Percentiles rank a stretch among this genome's conserved stretches.
These are phyloP conservation scores for Collybiopsis confluens DNA, from an alignment of 768 basidiomycete genomes.

Conservation along the genomic window DNA sequence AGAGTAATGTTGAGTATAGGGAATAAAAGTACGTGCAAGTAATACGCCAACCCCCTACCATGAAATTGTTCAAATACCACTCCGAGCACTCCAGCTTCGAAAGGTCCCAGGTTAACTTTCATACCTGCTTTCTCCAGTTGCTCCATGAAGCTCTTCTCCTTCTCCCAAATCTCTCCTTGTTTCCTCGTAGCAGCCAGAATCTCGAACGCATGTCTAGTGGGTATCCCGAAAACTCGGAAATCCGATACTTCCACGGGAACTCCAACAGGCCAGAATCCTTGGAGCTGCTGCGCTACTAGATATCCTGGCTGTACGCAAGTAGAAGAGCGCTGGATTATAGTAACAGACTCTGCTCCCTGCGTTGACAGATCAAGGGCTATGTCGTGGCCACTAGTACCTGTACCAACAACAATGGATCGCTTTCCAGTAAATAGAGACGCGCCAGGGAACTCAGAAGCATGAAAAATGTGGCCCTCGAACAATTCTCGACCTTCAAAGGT, in stretches of 20 bases:
- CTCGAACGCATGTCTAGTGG: neutral
- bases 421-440: neutral
- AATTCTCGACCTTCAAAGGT: constrained; percentile 16
- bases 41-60: neutral
- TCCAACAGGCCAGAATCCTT: neutral
- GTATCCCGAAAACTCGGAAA: neutral
- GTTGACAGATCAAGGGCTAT: neutral
- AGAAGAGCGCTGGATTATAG: neutral
- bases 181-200: neutral
- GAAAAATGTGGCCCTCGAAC: constrained; percentile 29
- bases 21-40: neutral
- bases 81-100: neutral
- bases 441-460: constrained; percentile 25
- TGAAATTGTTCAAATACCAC: neutral
- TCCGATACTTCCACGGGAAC: constrained; percentile 2
- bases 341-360: neutral
- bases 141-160: neutral
- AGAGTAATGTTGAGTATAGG: neutral
- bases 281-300: neutral
- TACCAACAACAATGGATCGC: neutral
- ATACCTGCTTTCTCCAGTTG: constrained; percentile 2
- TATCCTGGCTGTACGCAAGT: neutral
- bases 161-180: neutral
- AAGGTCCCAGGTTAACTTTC: neutral
- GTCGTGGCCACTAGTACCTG: neutral